Evolutionary conservation across 1,284 basidiomycete genomes (phyloP).

Genomic region (Pseudozyma pruni): DNA sequence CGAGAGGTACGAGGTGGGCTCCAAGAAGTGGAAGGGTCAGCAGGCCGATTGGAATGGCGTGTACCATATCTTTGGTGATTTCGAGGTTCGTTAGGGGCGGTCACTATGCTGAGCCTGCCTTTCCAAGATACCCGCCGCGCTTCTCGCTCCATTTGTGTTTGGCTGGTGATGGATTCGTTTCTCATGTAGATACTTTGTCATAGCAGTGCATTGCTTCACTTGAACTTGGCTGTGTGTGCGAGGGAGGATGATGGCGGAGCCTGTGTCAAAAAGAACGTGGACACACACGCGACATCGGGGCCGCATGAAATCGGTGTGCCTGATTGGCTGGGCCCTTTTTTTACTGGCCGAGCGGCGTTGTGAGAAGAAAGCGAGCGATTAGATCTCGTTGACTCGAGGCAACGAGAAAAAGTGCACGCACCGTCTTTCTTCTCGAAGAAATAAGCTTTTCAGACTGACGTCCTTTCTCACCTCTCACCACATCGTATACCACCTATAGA

Average conservation of each 20-base stretch:
- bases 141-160: neutral
- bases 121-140: neutral
- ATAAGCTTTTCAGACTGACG: neutral
- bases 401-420: no score
- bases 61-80: conserved; percentile 61
- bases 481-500: neutral
- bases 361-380: neutral
- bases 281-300: conserved; percentile 28
- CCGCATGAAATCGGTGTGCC: neutral
- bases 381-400: conserved; percentile 6
- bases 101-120: neutral
- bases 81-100: conserved; percentile 41
- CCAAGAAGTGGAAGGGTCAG: conserved; percentile 30
- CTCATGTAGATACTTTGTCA: neutral
- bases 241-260: neutral
- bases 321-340: conserved; percentile 10
- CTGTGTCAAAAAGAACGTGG: conserved; percentile 1
- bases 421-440: neutral
- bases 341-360: neutral
- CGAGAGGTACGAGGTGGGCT: conserved; percentile 46
- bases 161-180: neutral
- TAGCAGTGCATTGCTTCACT: no score
- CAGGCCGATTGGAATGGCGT: conserved; percentile 45
- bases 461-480: neutral
- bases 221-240: neutral